phyloP scores from a whole-genome alignment of 106 monocot genomes.

The Phalaenopsis equestris region DNA sequence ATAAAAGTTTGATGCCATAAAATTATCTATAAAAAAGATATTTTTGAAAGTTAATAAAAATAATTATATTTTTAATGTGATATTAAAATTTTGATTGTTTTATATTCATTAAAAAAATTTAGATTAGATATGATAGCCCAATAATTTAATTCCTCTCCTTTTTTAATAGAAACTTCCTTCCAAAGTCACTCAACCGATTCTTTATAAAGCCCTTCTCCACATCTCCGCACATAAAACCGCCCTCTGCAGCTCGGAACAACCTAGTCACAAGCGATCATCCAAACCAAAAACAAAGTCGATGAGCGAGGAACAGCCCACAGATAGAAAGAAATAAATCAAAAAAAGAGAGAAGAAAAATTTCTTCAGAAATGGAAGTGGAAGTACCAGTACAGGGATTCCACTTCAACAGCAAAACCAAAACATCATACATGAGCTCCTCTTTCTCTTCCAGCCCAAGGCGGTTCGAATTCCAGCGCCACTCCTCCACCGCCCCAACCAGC shows the following conservation, averaged over 20 bases:
- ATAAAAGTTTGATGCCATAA: too few relatives aligned
- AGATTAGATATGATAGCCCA: too few relatives aligned
- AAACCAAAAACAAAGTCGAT: too few relatives aligned
- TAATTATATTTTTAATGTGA: too few relatives aligned
- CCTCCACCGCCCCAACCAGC: neutral
- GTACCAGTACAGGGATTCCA: slow-evolving; percentile 22
- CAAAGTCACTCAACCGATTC: too few relatives aligned
- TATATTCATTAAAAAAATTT: too few relatives aligned
- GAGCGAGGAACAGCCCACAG: neutral
- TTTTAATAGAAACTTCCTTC: too few relatives aligned
- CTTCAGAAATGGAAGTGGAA: slow-evolving; percentile 17
- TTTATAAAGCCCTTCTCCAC: neutral
- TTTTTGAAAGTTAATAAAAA: too few relatives aligned
- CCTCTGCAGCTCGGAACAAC: neutral
- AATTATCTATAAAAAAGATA: too few relatives aligned
- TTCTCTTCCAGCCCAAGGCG: slow-evolving; percentile 24
- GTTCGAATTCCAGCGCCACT: slow-evolving; percentile 20
- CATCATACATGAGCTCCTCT: slow-evolving; percentile 37
- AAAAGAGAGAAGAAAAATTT: neutral
- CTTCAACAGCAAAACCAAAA: slow-evolving; percentile 17
- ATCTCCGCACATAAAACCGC: neutral
- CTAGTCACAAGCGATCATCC: neutral
- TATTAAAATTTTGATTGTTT: too few relatives aligned
- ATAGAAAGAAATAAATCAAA: neutral
- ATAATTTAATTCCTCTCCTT: too few relatives aligned